phyloP scores from a whole-genome alignment of 2,329 filamentous ascomycete genomes.

The Pyrenochaeta sp. region DNA sequence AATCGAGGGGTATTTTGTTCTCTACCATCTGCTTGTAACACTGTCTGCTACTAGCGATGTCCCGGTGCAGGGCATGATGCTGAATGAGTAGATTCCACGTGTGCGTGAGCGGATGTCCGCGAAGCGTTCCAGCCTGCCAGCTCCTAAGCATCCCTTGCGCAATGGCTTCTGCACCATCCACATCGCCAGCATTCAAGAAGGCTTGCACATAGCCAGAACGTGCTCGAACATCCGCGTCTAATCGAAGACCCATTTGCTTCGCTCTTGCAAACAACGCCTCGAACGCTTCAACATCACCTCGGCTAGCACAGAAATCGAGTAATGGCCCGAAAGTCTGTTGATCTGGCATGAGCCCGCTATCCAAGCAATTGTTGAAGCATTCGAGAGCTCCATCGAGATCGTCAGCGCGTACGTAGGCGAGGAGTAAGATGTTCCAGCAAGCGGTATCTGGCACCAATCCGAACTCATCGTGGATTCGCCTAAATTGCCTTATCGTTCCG shows the following conservation, averaged over 20 bases:
- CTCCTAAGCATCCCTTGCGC: conserved; percentile 67
- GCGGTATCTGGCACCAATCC: conserved; percentile 64
- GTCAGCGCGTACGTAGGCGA: conserved; percentile 71
- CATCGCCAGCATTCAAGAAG: conserved; percentile 59
- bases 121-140: conserved; percentile 45
- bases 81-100: conserved; percentile 83
- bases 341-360: conserved; percentile 63
- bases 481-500: conserved; percentile 68
- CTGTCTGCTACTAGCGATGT: conserved; percentile 62
- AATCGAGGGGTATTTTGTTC: conserved; percentile 60
- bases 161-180: conserved; percentile 54
- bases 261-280: conserved; percentile 71
- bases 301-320: conserved; percentile 74
- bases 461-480: conserved; percentile 66
- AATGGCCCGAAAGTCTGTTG: conserved; percentile 73
- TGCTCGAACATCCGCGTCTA: conserved; percentile 32
- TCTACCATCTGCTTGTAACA: conserved; percentile 65
- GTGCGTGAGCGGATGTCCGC: conserved; percentile 62
- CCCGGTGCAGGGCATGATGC: conserved; percentile 71
- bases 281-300: conserved; percentile 77
- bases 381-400: conserved; percentile 72
- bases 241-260: conserved; percentile 51
- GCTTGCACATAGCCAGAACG: conserved; percentile 67
- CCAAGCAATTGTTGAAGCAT: conserved; percentile 69
- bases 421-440: conserved; percentile 81